Conservation (phyloP, 257 asterid species). For the Haberlea rhodopensis region DNA sequence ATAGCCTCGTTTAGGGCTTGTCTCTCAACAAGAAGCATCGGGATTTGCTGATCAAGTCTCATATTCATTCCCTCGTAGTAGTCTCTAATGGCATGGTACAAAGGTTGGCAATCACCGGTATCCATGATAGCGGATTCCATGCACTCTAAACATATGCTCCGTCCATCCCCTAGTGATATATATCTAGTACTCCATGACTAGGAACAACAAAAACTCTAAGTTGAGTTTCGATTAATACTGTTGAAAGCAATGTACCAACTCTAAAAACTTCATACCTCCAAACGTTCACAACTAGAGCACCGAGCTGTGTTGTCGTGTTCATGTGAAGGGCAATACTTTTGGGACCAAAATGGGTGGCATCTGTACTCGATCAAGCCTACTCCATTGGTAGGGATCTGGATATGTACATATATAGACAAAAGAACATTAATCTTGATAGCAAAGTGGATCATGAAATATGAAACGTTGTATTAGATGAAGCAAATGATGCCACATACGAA, state of each 20-base stretch:
- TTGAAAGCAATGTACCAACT: no score
- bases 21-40: slow-evolving; percentile 95
- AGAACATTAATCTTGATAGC: not conserved
- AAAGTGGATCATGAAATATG: not conserved
- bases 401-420: slow-evolving; percentile 11
- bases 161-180: slow-evolving; percentile 78
- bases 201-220: slow-evolving; percentile 7
- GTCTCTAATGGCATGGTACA: slow-evolving; percentile 86
- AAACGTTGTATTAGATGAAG: not conserved
- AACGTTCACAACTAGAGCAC: slow-evolving; percentile 94
- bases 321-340: slow-evolving; percentile 88
- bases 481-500: slow-evolving; percentile 50
- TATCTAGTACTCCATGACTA: slow-evolving; percentile 70
- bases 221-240: no score
- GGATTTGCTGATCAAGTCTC: slow-evolving; percentile 83
- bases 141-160: slow-evolving; percentile 92
- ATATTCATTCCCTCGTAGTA: slow-evolving; percentile 97
- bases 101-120: slow-evolving; percentile 88
- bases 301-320: slow-evolving; percentile 79
- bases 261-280: no score
- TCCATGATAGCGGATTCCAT: no score
- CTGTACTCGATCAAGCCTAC: slow-evolving; percentile 91
- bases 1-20: slow-evolving; percentile 96
- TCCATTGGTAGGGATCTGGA: slow-evolving; percentile 81
- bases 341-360: slow-evolving; percentile 95